Evolutionary conservation across 176 grass and related monocot species (phyloP), one percentile per base, ranked within the genome.

Genomic region (Triticum dicoccoides): DNA sequence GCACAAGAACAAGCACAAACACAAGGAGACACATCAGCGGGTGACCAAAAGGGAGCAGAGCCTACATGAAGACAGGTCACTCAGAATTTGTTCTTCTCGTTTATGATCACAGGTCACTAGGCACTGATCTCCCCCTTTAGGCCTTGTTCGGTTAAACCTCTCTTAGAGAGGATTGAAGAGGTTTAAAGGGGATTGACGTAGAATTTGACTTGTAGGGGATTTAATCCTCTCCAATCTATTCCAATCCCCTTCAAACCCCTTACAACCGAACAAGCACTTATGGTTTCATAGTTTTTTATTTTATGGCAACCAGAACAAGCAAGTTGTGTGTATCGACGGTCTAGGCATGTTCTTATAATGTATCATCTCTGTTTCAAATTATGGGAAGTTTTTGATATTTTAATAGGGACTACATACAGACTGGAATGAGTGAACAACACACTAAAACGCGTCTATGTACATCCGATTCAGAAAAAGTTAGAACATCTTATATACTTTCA

Each of bases 1-100:
- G 51, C 15, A 47, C 44, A 47, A 47, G 44, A 13, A 47, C 11
- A 47, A 77, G 61, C 61, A 63, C 29, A 89, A 74, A 11, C 33
- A 65, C 45, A 85, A 75, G 44, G 23, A 75, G 76, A 85, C 82
- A 85, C 44, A 24, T 89, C 77, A 85, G 58, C 82, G 27, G 29
- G 66, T 70, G 78, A 82, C 49, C 69, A 76, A 79, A 77, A 66
- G 5, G 82, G 42, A 5, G 75, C 42, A 75, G 59, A 54, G 70
- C 29, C 76, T 52, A 11, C 10, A 52, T 11, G 49, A 70, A 85
- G 69, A 68, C 65, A 81, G 23, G 34, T 14, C 76, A 75, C 37
- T 79, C 25, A 72, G 12, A 20, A 37, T 29, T 54, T 64, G 41
- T 75, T 85, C 77, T 68, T 23, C 25, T 56, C 75, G 30, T 85